phyloP scores from a whole-genome alignment of 1,284 basidiomycete genomes.

The Peniophora sp. region DNA sequence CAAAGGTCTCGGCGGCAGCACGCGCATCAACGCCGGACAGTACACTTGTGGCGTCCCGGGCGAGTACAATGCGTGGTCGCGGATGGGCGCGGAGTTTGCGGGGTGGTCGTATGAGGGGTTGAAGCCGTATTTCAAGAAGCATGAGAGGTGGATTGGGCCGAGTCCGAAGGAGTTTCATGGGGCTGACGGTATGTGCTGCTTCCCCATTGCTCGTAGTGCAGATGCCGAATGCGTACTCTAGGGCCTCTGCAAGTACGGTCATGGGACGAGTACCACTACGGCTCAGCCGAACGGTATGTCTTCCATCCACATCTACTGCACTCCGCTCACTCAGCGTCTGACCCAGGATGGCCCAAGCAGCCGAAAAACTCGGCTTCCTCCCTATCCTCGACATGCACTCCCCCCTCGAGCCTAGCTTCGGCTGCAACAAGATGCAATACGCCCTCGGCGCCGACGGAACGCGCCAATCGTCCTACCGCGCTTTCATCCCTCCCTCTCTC shows the following conservation, averaged over 20 bases:
- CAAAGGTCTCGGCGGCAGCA: conserved; percentile 2
- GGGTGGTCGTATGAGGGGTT: conserved; percentile 4
- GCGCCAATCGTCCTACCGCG: conserved; percentile 4
- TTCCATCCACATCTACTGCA: neutral
- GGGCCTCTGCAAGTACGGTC: conserved; percentile 3
- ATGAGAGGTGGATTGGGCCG: conserved; percentile 3
- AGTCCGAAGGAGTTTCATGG: conserved; percentile 3
- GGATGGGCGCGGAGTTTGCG: neutral
- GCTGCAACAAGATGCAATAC: conserved; percentile 5
- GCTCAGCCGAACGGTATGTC: neutral
- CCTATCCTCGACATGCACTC: conserved; percentile 4
- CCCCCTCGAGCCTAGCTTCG: conserved; percentile 3
- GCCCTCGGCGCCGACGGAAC: conserved; percentile 1
- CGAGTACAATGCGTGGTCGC: conserved; percentile 5
- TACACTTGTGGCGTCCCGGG: conserved; percentile 4
- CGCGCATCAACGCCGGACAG: conserved; percentile 5
- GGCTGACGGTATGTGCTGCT: conserved; percentile 1
- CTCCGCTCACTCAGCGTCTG: neutral
- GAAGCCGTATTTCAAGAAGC: conserved; percentile 6
- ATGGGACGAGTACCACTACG: conserved; percentile 1
- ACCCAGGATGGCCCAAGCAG: conserved; percentile 2
- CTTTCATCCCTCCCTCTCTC: conserved; percentile 1
- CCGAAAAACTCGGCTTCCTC: conserved; percentile 2
- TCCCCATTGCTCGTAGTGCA: neutral
- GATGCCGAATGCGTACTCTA: neutral